Percentiles rank a stretch among this genome's conserved stretches.
phyloP scores from a whole-genome alignment of 306 rosid genomes.

The Astragalus glycyphyllos region DNA sequence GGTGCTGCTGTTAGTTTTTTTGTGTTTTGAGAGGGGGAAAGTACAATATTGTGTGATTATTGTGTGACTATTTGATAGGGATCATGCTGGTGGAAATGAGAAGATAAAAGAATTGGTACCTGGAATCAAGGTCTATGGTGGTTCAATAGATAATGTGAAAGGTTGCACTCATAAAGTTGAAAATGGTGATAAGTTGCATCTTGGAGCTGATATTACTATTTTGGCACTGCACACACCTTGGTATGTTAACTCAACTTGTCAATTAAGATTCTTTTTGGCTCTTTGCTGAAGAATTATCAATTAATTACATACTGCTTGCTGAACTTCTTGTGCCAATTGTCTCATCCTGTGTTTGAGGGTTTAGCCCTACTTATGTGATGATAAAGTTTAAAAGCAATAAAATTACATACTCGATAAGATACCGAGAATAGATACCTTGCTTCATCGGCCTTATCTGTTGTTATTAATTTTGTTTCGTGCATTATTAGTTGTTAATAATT shows the following conservation, averaged over 20 bases:
- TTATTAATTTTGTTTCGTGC: background rate
- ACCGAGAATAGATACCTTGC: background rate
- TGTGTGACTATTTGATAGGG: constrained; percentile 50
- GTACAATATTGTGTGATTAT: background rate
- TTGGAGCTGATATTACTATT: constrained; percentile 71
- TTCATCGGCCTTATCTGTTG: constrained; percentile 11
- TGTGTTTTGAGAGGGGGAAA: background rate
- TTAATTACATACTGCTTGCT: constrained; percentile 16
- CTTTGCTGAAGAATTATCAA: constrained; percentile 31
- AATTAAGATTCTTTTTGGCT: background rate
- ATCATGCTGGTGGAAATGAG: constrained; percentile 94
- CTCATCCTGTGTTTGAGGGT: background rate
- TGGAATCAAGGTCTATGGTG: constrained; percentile 86
- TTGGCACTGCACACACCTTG: constrained; percentile 91
- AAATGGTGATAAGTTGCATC: constrained; percentile 80
- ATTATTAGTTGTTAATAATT: constrained; percentile 17
- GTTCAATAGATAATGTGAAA: constrained; percentile 81
- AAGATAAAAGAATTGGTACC: constrained; percentile 81
- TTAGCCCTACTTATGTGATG: constrained; percentile 1
- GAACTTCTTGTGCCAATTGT: constrained; percentile 18
- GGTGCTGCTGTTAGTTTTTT: background rate
- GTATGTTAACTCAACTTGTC: constrained; percentile 48
- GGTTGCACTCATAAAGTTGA: constrained; percentile 87
- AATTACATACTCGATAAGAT: background rate
- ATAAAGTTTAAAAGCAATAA: constrained; percentile 1